Evolutionary conservation across 2,329 filamentous ascomycete species (phyloP), one percentile per base, ranked within the genome.

Genomic region (Penicillium sp.): DNA sequence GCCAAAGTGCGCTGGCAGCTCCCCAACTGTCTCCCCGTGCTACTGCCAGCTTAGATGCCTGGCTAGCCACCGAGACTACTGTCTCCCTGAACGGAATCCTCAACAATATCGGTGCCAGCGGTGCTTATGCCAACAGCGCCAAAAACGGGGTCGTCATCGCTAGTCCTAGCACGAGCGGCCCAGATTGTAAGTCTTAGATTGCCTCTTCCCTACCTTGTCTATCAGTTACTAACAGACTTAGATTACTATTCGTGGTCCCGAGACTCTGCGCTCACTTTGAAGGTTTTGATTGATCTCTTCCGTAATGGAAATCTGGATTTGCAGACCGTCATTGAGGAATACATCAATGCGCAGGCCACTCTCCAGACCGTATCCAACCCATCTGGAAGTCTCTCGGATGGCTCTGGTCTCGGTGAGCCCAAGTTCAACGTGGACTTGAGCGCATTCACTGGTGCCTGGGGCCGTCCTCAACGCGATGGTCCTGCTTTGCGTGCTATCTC

Each of bases 161-260:
- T 5, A 86, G 84, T 68, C 85, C 85, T 22, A 85, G 82, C 9
- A 84, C 78, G 13, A 19, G 28, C 51, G 13, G 26, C 35, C 51
- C 51, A 9, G 12, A 54, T 35, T 54, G 51, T 54, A 28, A 54
- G 24, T 28, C 12, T 26, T 13, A 22, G 4, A 22, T 17, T 37
- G 12, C 3, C 5, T 37, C 10, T 6, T 53, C 19, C 22, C 12
- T 17, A 19, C 24, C 7, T 37, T 37, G 3, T 24, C 9, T 17
- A 22, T 37, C 30, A 26, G 8, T n/a, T 53, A 12, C 19, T 2
- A 40, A 15, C 22, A 10, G 19, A 12, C 10, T n/a, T 28, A 91
- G 89, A 93, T 76, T 93, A 85, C 72, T 93, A 88, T 72, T 91
- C 89, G 0, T 94, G 91, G 91, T 92, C 88, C 1, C 82, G 91